Percentiles rank a stretch among this genome's conserved stretches.
These are phyloP conservation scores for Orbilia blumenaviensis DNA, from an alignment of 2,329 filamentous ascomycete genomes.

Conservation along the genomic window DNA sequence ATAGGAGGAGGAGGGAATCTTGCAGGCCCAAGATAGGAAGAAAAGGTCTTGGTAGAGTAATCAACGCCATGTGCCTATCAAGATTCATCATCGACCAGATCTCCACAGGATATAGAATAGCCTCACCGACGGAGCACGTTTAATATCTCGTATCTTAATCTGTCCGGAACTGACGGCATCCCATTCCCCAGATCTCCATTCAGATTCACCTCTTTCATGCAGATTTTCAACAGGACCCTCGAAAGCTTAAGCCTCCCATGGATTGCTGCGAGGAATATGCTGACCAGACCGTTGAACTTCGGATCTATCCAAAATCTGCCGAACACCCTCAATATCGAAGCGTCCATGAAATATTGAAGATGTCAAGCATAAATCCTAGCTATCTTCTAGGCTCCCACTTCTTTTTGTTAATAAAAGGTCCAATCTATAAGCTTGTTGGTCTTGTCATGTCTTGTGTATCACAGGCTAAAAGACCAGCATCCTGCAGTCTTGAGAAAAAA, in stretches of 20 bases:
- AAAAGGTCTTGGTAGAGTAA: not conserved
- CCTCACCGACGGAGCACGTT: not conserved
- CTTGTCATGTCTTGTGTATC: slow-evolving; percentile 28
- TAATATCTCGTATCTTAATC: not conserved
- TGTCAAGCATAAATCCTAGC: slow-evolving; percentile 15
- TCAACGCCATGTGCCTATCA: not conserved
- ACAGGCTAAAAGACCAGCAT: slow-evolving; percentile 27
- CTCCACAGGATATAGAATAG: not conserved
- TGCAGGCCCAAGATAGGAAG: slow-evolving; percentile 14
- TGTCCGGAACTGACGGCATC: slow-evolving; percentile 23
- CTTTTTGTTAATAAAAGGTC: slow-evolving; percentile 9
- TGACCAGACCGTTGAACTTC: slow-evolving; percentile 5
- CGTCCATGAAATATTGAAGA: slow-evolving; percentile 10
- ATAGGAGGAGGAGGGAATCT: not conserved
- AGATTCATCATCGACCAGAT: slow-evolving; percentile 8
- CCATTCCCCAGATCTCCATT: slow-evolving; percentile 18
- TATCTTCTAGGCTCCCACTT: slow-evolving; percentile 29
- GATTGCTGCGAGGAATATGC: not conserved
- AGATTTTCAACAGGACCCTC: slow-evolving; percentile 19
- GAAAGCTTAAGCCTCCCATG: not conserved
- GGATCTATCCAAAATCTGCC: slow-evolving; percentile 33
- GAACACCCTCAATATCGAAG: slow-evolving; percentile 5
- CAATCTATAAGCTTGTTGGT: slow-evolving; percentile 14
- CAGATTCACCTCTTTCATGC: not conserved
- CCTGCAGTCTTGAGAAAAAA: not conserved